Base-by-base conservation (phyloP, 1,139 yeast species). In the Candida pseudoviswanathii region DNA sequence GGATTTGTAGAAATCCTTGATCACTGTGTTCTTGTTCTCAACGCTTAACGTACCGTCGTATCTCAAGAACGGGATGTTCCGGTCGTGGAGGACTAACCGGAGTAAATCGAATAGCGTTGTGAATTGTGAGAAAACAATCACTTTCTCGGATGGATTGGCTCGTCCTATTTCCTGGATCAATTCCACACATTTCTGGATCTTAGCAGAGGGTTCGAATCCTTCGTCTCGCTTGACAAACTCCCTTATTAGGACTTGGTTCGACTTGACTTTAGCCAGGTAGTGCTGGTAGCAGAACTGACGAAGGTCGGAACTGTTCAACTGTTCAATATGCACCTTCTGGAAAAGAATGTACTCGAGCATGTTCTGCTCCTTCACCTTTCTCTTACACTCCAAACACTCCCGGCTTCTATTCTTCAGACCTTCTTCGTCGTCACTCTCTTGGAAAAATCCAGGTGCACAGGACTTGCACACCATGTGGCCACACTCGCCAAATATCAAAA, bases 31-130 rank as follows among this genome's bases (percentile, higher is more conserved):
- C 58, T 95, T 85, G 21, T 74, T 75, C 33, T 77, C 81, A 2
- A 89, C 76, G 50, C 75, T 73, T 96, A 92, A 87, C 3, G 85
- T 73, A 8, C 98, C 98, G 60, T 89, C 94, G 65, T 89, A 92
- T 47, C 90, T 71, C 46, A 90, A 70, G 60, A 70, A 82, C 2
- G 70, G 70, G 26, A 86, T 75, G 1, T 74, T 66, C 27, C 76
- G 67, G 16, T 75, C 68, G 4, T 70, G 67, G 27, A 94, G 71
- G 16, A 84, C 80, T 44, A 84, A 70, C 43, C 80, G 78, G 63
- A 94, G 67, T 31, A 94, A 66, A 53, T 87, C 94, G 62, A 94
- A 85, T 59, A 89, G 78, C 1, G 85, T 72, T 1, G 95, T 86
- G 67, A 94, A 94, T 58, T 90, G 96, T 0, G 96, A 87, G 60